Base-by-base conservation (phyloP, 257 asterid genomes). In the Agastache rugosa region DNA sequence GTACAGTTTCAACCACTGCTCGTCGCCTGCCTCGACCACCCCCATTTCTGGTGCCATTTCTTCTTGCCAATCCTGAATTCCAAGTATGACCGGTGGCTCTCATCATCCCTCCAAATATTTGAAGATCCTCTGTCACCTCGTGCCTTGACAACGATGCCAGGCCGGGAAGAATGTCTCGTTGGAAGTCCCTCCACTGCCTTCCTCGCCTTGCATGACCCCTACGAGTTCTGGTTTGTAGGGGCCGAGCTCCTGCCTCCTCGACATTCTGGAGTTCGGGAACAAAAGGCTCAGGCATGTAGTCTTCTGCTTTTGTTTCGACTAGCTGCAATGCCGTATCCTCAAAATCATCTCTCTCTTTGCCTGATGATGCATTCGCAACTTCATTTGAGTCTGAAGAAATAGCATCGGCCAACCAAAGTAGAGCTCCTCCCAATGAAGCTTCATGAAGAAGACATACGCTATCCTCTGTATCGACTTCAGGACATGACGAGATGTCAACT, bases 201-300 rank as follows among this genome's bases (percentile, higher is more conserved):
- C 97, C 98, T 79, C 99, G 88, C 86, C 97, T 88, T 1, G 91
- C 39, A 54, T 85, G 91, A 44, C 99, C 97, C 81, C 93, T 92
- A 51, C 97, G 82, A 23, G 92, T n/a, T 72, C 90, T 69, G 10
- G 75, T 77, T 9, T 85, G 67, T 7, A 69, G 60, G 0, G 80
- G 58, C 44, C 47, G 81, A 11, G 79, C 53, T n/a, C 83, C 89
- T 16, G 63, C 59, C 12, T 85, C 92, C 60, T 85, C 91, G 4
- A 47, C 41, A 25, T 69, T 74, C 34, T 51, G 79, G 73, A 63
- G 39, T 65, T 91, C 91, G 9, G 87, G 84, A 22, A 87, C 69
- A 61, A 81, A 82, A 3, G 94, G 95, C 53, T 71, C 69, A 14
- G 96, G 93, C 92, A 85, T 74, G 86, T 76, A 89, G 76, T 89